Evolutionary conservation across 352 stramenopile species (phyloP), one percentile per base, ranked within the genome.

Genomic region (Phytophthora colocasiae): DNA sequence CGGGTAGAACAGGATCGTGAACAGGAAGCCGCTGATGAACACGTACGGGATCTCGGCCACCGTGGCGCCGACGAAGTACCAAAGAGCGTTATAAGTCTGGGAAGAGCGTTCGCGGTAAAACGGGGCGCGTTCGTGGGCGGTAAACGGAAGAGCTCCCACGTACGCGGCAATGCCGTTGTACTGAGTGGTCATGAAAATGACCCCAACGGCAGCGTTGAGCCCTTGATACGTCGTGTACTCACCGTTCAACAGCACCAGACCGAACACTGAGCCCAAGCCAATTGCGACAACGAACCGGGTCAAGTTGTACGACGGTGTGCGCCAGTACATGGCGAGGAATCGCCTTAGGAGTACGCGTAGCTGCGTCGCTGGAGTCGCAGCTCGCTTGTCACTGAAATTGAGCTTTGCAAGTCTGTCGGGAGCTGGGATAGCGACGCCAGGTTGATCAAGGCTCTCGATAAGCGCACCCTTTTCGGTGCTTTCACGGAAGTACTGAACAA

Each of bases 101-200:
- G 85, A 78, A 17, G 83, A 79, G 41, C 92, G 86, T 64, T 98
- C 91, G 4, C 91, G 75, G 77, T 98, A 98, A 56, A 85, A 98
- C 5, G 92, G 85, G 92, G 46, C n/a, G 32, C 58, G 74, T 44
- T 97, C 87, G 27, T 74, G 68, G 50, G 82, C 63, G 31, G 92
- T 86, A 8, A 95, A 69, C 96, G 54, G 12, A 83, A 80, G 2
- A 4, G 36, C 15, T 5, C 71, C 83, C n/a, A 91, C 67, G 34
- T 93, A 80, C 19, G 74, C 90, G 14, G 91, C 71, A 10, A 85
- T 66, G 22, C 76, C 80, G 12, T 93, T 77, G 41, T 95, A 77
- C 11, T 95, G 54, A 4, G 79, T 80, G 38, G 93, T 83, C n/a
- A 91, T 60, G 19, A 75, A 60, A 52, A 77, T 87, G 22, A 76